Base-by-base conservation (phyloP, 176 grass and related monocot species). In the Oryza brachyantha region DNA sequence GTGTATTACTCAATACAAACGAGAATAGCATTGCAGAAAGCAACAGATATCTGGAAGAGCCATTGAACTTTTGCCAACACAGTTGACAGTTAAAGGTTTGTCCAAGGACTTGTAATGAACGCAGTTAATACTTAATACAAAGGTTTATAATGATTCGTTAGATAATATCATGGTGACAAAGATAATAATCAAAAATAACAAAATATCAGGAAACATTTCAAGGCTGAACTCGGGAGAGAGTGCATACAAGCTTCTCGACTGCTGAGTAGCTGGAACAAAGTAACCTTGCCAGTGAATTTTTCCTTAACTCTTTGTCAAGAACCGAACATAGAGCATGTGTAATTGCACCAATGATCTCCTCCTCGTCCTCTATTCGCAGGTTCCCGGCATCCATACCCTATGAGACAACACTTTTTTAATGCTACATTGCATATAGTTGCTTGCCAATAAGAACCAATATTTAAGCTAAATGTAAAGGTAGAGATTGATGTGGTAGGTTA, bases 161-260 rank as follows among this genome's bases (percentile, higher is more conserved):
- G 35, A 45, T 50, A 37, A 73, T 55, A 55, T 22, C 21, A 55
- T 55, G 19, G 19, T 55, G 50, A 55, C 22, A 55, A n/a, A 63
- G 36, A 40, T 68, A 46, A 40, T 27, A 38, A 55, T 55, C 34
- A 10, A 66, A 48, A 79, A 55, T 17, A 28, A 60, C 34, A 27
- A 67, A 67, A 22, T 68, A 32, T 52, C 35, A 66, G 26, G 32
- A 27, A 73, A 42, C 40, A 48, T 28, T 58, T 17, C 13, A 61
- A 32, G 24, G 38, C 29, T 58, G 28, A 5, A 43, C 63, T 39
- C 35, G 16, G n/a, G 52, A 66, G 63, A 87, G 66, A 61, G 34
- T 25, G 83, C 94, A 80, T 94, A 98, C 95, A 71, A 98, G 88
- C 48, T 93, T 98, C 82, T 92, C 81, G 19, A 94, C 85, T 60